Base-by-base conservation (phyloP, 495 filamentous ascomycete genomes). In the Xylaria acuta region DNA sequence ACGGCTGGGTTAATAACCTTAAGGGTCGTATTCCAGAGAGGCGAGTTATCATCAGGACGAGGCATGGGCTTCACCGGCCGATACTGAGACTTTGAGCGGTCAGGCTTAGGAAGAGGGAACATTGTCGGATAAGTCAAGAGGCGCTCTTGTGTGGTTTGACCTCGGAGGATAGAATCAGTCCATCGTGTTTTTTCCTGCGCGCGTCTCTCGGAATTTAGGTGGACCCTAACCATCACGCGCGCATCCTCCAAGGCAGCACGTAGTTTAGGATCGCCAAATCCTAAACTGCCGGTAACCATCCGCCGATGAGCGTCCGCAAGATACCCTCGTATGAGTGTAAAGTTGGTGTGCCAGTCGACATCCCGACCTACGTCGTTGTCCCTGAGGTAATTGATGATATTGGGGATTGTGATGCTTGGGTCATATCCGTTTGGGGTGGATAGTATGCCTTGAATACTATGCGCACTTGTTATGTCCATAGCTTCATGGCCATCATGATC, bases 321-420 rank as follows among this genome's bases (percentile, higher is more conserved):
- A 64, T 79, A 79, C 34, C 54, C 43, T 25, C 20, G 64, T 53
- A 77, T 60, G 27, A 54, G 27, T 27, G 59, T 14, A 11, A 77
- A 25, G 25, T 49, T 74, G 12, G 14, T 25, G 5, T 49, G 3
- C 73, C 74, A 79, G 49, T 27, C 34, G 18, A 36, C 59, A 67
- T 68, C 41, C 38, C 70, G 71, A 12, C 43, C 53, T 27, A n/a
- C 54, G 36, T 79, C 74, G 40, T 79, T 75, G n/a, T 79, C 74
- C 47, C 51, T 43, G 16, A 79, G 66, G 53, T 72, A 79, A 45
- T 71, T 56, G 7, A 75, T 6, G 22, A 79, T 76, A 0, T 40
- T 58, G 20, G 72, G 74, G 5, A 79, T 63, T 18, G 43, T 63
- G 45, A 66, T 49, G 20, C 63, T 72, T 45, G 70, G 70, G 51